These are phyloP conservation scores for Tuber umbilicatum DNA, from an alignment of 495 filamentous ascomycete genomes.

Conservation along the genomic window DNA sequence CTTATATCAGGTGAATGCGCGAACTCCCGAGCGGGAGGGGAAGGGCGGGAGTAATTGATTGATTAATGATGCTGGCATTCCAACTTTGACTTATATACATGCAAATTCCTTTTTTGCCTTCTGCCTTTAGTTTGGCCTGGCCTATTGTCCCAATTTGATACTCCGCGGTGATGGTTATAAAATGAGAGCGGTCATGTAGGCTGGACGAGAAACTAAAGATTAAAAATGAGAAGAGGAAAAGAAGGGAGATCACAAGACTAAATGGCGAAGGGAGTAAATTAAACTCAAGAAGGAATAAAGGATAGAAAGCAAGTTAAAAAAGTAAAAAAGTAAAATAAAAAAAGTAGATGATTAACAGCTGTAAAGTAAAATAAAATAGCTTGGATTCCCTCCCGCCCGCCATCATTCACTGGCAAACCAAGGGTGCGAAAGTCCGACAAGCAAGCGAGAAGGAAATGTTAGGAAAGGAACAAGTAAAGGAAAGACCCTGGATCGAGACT, in stretches of 20 bases:
- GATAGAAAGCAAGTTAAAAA: background rate
- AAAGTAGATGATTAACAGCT: background rate
- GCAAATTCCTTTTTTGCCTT: background rate
- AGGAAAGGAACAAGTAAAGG: background rate
- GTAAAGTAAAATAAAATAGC: background rate
- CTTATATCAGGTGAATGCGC: background rate
- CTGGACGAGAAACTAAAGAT: background rate
- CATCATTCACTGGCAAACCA: background rate
- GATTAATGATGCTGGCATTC: constrained; percentile 1
- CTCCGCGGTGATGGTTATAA: background rate
- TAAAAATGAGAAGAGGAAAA: background rate
- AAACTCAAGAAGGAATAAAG: background rate
- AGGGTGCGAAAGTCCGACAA: background rate
- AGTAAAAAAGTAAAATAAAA: background rate
- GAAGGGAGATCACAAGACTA: background rate
- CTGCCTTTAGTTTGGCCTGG: background rate
- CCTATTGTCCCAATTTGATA: background rate
- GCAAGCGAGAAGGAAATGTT: background rate
- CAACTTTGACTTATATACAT: background rate
- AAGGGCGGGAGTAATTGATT: background rate
- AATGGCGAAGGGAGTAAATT: background rate
- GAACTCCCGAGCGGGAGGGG: background rate
- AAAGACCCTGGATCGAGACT: background rate
- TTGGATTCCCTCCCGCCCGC: background rate
- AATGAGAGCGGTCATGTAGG: background rate